Evolutionary conservation across 2,329 filamentous ascomycete genomes (phyloP), one percentile per base, ranked within the genome.

Genomic region (Trichoderma harzianum): DNA sequence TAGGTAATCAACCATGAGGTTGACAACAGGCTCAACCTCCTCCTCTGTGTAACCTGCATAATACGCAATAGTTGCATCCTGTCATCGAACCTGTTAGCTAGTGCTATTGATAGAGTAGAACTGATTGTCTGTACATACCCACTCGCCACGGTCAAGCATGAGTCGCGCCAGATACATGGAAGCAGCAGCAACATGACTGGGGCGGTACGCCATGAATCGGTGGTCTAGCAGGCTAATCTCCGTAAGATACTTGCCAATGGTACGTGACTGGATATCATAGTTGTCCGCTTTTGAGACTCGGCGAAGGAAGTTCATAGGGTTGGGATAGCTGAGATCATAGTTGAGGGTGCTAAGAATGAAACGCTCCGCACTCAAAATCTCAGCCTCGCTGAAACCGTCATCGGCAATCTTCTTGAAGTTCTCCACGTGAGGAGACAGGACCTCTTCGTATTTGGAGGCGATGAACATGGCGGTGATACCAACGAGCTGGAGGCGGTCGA

Each of bases 381-480:
- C 96, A 60, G 93, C 90, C 81, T 98, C 95, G 5, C 91, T 93
- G 83, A 98, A 99, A 71, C 95, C 96, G 82, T 98, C 94, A 78
- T 99, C 96, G 79, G 96, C 94, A 77, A 99, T 95, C 78, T 97
- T 94, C 77, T 93, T 93, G 87, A 99, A 99, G 87, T 98, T 98
- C 81, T 93, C 92, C 51, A 99, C 95, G 77, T 98, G 95, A 60
- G 96, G 96, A 12, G 96, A 98, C 65, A 99, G 89, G 64, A 99
- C 95, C 81, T 99, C 96, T 83, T 99, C 95, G 81, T 98, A 99
- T 85, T 99, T 99, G 79, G 95, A 97, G 14, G 96, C 96, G 79
- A 98, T 97, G 86, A 98, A 98, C 96, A 99, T 98, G 82, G 95
- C 96, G 28, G 96, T 97, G 78, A 98, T 95, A 78, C 96, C 96